Conservation (phyloP, 1,284 basidiomycete species). For the Cerioporus squamosus region DNA sequence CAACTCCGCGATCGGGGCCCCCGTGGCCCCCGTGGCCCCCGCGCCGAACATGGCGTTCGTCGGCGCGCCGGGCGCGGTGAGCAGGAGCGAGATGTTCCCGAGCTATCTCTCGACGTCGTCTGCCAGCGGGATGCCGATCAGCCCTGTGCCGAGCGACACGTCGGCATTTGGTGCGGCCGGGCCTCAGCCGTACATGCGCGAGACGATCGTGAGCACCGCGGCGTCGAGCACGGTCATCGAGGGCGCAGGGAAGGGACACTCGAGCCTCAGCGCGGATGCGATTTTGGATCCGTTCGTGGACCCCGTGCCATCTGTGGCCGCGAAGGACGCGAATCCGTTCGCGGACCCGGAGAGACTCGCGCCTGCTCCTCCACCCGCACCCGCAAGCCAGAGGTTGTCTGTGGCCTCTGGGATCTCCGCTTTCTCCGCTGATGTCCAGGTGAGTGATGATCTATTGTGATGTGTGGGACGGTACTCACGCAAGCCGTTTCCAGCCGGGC, state of each 20-base stretch:
- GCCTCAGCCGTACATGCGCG: conserved; percentile 11
- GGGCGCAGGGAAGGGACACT: conserved; percentile 7
- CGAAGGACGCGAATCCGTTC: conserved; percentile 22
- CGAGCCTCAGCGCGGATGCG: conserved; percentile 21
- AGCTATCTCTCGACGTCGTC: conserved; percentile 20
- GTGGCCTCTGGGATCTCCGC: conserved; percentile 6
- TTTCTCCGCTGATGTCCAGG: conserved; percentile 3
- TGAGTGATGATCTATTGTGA: background rate
- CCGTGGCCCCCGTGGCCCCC: background rate
- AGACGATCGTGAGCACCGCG: conserved; percentile 18
- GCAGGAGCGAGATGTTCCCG: conserved; percentile 18
- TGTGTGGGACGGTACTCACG: background rate
- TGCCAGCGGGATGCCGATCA: conserved; percentile 11
- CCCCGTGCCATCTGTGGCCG: conserved; percentile 12
- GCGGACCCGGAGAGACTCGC: conserved; percentile 20
- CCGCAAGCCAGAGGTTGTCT: background rate
- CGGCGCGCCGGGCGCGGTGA: background rate
- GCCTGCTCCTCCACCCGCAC: conserved; percentile 1
- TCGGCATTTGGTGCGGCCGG: background rate
- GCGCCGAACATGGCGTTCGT: background rate
- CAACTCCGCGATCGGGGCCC: background rate
- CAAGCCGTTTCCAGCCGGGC: too few species aligned
- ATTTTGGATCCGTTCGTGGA: conserved; percentile 15
- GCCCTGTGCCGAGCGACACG: conserved; percentile 7
- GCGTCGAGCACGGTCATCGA: conserved; percentile 12